Conservation (phyloP, 805 yeast genomes). For the Starmerella riodocensis region DNA sequence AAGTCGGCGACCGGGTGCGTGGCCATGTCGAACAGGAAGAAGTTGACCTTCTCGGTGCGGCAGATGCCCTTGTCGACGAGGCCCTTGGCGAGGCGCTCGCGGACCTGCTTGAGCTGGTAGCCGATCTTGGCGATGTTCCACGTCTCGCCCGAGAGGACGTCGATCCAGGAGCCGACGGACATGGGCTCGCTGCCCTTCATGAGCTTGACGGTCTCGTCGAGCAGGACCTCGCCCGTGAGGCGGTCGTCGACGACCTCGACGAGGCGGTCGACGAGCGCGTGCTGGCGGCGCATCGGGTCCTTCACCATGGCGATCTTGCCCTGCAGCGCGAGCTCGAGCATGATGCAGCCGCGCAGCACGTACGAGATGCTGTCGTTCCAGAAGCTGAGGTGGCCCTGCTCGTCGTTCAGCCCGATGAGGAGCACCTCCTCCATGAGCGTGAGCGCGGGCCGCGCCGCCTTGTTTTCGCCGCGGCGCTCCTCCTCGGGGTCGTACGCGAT, state of each 20-base stretch:
- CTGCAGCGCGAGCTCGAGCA: conserved; percentile 83
- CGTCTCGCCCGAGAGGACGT: conserved; percentile 80
- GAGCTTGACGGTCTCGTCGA: conserved; percentile 83
- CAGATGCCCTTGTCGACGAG: conserved; percentile 92
- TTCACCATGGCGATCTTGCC: conserved; percentile 78
- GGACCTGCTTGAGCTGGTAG: conserved; percentile 91
- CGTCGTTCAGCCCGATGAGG: conserved; percentile 83
- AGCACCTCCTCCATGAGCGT: conserved; percentile 95
- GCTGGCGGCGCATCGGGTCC: conserved; percentile 82
- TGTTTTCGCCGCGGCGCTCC: conserved; percentile 29
- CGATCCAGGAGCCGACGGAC: conserved; percentile 84
- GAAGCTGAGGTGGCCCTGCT: conserved; percentile 89
- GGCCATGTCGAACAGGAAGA: conserved; percentile 93
- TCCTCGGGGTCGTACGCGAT: conserved; percentile 58
- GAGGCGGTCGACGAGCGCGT: conserved; percentile 74
- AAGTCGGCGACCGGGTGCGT: conserved; percentile 92
- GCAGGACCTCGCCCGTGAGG: conserved; percentile 85
- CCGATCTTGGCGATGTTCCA: conserved; percentile 92
- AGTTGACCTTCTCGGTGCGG: conserved; percentile 90
- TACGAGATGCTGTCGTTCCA: conserved; percentile 98
- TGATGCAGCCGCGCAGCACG: conserved; percentile 86
- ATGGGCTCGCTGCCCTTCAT: conserved; percentile 68
- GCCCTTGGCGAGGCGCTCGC: conserved; percentile 93
- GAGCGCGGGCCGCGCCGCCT: conserved; percentile 49
- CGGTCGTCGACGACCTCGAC: conserved; percentile 75